Base-by-base conservation (phyloP, 1,284 basidiomycete genomes). In the Earliella scabrosa region DNA sequence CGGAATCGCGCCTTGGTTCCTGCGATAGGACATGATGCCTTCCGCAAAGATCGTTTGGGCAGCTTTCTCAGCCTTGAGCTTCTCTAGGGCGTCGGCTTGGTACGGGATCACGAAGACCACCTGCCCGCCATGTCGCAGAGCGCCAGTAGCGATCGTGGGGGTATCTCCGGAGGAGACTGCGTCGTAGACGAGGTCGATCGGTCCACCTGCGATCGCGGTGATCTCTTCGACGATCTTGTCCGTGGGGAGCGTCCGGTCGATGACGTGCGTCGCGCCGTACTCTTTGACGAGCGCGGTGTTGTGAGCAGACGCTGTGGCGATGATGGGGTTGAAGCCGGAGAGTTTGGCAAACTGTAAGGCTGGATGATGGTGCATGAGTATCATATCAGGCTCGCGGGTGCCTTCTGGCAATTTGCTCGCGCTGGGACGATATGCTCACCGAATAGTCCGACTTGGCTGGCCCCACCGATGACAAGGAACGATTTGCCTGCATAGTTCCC, bases 271-370 rank as follows among this genome's bases (percentile, higher is more conserved):
- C 60, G 67, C 59, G 1, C 65, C 64, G 27, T 61, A 63, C 0
- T 63, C 54, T 51, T 68, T 71, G 71, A 60, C 45, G 41, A 81
- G 80, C 6, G 80, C 70, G 1, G 71, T 71, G 60, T 83, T 76
- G 53, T 73, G 73, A 8, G 65, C 58, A 13, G 79, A 82, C 3
- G 82, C 75, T 1, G 79, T 82, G 10, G 80, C 70, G 45, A 85
- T 78, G 57, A 84, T 80, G 2, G 75, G 77, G 2, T 71, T 75
- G 71, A 82, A 82, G 1, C 82, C 82, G 0, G 79, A 77, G 32
- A 79, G 59, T 57, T 72, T 77, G 8, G 78, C 78, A 8, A 85
- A 66, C 63, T 85, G 82, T 45, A 59, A 38, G 7, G 41, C 54
- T 56, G 32, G n/a, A 23, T 2, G 18, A 10, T 7, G n/a, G n/a